These are phyloP conservation scores for Aureobasidium namibiae DNA, from an alignment of 2,329 filamentous ascomycete species.

Conservation along the genomic window DNA sequence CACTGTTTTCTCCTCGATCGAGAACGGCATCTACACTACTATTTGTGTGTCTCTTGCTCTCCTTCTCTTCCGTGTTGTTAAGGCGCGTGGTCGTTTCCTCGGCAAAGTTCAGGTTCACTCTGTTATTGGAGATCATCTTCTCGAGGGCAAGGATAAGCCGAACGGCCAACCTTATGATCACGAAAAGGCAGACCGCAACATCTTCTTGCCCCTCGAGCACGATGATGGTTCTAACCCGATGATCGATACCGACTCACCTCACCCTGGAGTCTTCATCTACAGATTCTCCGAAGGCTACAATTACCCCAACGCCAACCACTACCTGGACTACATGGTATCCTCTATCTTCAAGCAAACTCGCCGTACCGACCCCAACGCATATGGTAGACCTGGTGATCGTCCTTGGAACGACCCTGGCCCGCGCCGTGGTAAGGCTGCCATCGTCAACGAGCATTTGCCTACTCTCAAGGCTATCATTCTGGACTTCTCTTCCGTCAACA, in stretches of 20 bases:
- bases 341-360: conserved; percentile 54
- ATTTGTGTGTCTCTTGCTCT: conserved; percentile 69
- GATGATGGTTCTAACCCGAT: conserved; percentile 85
- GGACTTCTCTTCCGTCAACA: conserved; percentile 89
- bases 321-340: conserved; percentile 59
- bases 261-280: conserved; percentile 93
- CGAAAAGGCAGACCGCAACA: conserved; percentile 54
- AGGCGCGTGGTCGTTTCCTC: conserved; percentile 74
- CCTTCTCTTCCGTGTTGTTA: conserved; percentile 74
- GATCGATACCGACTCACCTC: conserved; percentile 69
- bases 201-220: conserved; percentile 82
- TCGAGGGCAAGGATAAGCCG: conserved; percentile 51
- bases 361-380: conserved; percentile 64
- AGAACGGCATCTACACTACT: conserved; percentile 86
- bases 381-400: conserved; percentile 55
- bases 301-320: conserved; percentile 87
- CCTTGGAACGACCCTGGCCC: conserved; percentile 94
- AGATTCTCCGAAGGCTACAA: conserved; percentile 92
- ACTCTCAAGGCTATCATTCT: conserved; percentile 83
- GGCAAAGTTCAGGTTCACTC: conserved; percentile 79
- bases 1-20: conserved; percentile 79
- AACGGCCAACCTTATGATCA: conserved; percentile 4
- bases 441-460: conserved; percentile 48
- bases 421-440: conserved; percentile 33
- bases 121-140: conserved; percentile 65